phyloP scores from a whole-genome alignment of 495 filamentous ascomycete genomes.

The Penicillium egyptiacum region DNA sequence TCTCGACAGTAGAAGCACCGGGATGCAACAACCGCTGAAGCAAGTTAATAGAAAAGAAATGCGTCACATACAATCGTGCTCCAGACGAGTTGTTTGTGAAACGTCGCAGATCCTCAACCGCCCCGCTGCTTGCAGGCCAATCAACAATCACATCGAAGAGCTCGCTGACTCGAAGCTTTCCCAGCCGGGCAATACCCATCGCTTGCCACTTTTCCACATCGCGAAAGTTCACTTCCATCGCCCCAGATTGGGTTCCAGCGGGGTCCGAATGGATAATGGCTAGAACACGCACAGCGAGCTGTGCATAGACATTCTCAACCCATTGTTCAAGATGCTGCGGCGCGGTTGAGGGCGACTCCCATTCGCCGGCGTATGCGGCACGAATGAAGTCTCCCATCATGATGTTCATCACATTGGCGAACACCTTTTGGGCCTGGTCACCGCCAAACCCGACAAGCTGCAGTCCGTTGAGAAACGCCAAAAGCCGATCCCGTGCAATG shows the following conservation, averaged over 20 bases:
- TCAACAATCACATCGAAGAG: conserved; percentile 85
- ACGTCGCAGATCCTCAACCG: conserved; percentile 73
- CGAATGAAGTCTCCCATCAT: conserved; percentile 67
- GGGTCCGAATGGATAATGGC: conserved; percentile 43
- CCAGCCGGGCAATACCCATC: conserved; percentile 75
- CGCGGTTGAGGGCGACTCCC: conserved; percentile 57
- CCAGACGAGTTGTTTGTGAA: conserved; percentile 58
- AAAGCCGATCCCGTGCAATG: conserved; percentile 52
- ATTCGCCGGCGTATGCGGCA: conserved; percentile 58
- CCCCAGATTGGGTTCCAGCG: conserved; percentile 20
- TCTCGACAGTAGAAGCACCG: conserved; percentile 83
- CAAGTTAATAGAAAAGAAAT: conserved; percentile 65
- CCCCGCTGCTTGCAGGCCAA: conserved; percentile 80
- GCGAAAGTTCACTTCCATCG: conserved; percentile 48
- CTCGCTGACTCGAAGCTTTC: conserved; percentile 73
- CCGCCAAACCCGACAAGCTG: conserved; percentile 72
- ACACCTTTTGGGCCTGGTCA: conserved; percentile 70
- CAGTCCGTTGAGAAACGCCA: conserved; percentile 60
- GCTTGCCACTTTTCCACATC: conserved; percentile 80
- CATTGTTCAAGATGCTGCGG: conserved; percentile 61
- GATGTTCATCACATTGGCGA: conserved; percentile 71
- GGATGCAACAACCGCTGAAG: conserved; percentile 79
- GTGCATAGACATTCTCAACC: conserved; percentile 70
- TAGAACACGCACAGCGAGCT: conserved; percentile 64
- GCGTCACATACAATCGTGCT: conserved; percentile 63